Evolutionary conservation across 2,329 filamentous ascomycete species (phyloP).

Genomic region (Pseudogymnoascus sp.): DNA sequence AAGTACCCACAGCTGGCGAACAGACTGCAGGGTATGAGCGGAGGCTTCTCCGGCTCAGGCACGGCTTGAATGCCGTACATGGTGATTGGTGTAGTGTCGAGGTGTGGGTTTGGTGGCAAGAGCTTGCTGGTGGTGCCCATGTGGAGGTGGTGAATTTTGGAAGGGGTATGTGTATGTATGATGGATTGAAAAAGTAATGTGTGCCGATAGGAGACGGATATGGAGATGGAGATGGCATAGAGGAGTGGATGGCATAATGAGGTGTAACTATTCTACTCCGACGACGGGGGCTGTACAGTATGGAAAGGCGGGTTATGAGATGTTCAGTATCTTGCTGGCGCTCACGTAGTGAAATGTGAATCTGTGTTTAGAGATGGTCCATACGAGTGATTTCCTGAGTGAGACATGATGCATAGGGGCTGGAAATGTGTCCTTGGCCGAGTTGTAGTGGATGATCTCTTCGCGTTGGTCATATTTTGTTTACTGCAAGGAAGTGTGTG

Average conservation of each 20-base stretch:
- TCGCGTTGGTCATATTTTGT: neutral
- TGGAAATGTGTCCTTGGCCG: neutral
- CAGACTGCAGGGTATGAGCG: slow-evolving; percentile 58
- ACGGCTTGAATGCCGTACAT: slow-evolving; percentile 20
- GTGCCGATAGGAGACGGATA: neutral
- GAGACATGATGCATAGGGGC: slow-evolving; percentile 5
- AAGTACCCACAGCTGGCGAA: slow-evolving; percentile 74
- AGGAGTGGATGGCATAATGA: neutral
- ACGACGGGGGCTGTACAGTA: neutral
- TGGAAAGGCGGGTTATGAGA: slow-evolving; percentile 2
- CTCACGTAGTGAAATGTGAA: slow-evolving; percentile 3
- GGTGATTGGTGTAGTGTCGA: neutral
- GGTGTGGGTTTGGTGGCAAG: neutral
- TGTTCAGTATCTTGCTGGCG: neutral
- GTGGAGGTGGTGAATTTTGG: slow-evolving; percentile 5
- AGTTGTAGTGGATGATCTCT: neutral
- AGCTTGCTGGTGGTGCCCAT: slow-evolving; percentile 3
- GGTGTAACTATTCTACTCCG: slow-evolving; percentile 6
- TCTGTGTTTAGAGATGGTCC: neutral
- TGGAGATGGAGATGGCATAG: neutral
- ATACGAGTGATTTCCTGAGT: neutral
- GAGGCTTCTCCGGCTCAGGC: slow-evolving; percentile 21
- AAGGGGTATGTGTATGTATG: neutral
- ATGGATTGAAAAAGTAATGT: slow-evolving; percentile 6
- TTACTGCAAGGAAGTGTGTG: neutral